Percentiles rank a stretch among this genome's conserved stretches.
Conservation (phyloP, 2,329 filamentous ascomycete species). For the Microcyclospora pomicola region DNA sequence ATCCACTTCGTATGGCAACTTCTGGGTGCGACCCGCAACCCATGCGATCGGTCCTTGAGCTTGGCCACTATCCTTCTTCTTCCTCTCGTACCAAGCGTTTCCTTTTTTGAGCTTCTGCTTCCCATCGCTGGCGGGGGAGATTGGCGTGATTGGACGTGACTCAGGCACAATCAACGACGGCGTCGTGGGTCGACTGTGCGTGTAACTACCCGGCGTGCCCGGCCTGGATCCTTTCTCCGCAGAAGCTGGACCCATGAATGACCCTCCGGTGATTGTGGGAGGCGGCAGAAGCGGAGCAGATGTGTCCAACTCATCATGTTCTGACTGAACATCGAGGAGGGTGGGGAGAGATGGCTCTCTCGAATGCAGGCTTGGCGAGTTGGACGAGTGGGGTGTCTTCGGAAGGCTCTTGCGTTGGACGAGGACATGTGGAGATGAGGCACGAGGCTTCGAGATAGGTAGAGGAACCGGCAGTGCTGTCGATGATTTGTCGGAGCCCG, state of each 20-base stretch:
- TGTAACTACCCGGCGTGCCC: background rate
- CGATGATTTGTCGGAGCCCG: too few species aligned
- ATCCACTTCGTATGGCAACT: conserved; percentile 41
- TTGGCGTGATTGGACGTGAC: background rate
- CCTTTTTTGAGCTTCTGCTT: conserved; percentile 10
- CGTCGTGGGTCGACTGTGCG: background rate
- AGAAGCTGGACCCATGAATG: background rate
- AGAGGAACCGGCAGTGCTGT: too few species aligned
- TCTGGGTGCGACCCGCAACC: conserved; percentile 45
- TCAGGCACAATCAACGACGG: background rate
- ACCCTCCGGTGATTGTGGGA: background rate
- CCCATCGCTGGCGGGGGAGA: background rate
- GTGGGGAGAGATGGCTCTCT: too few species aligned
- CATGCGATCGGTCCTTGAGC: conserved; percentile 36
- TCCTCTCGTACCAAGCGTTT: conserved; percentile 19
- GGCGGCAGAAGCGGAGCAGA: background rate
- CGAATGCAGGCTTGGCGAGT: too few species aligned
- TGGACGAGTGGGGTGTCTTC: too few species aligned
- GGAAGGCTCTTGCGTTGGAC: too few species aligned
- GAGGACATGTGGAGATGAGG: too few species aligned
- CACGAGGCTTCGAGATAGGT: too few species aligned
- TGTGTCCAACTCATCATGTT: background rate
- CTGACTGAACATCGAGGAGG: too few species aligned
- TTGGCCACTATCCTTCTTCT: conserved; percentile 20
- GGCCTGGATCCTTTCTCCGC: background rate